Percentiles rank a stretch among this genome's conserved stretches.
phyloP scores from a whole-genome alignment of 805 yeast species.

The Saccharomyces kudriavzevii region DNA sequence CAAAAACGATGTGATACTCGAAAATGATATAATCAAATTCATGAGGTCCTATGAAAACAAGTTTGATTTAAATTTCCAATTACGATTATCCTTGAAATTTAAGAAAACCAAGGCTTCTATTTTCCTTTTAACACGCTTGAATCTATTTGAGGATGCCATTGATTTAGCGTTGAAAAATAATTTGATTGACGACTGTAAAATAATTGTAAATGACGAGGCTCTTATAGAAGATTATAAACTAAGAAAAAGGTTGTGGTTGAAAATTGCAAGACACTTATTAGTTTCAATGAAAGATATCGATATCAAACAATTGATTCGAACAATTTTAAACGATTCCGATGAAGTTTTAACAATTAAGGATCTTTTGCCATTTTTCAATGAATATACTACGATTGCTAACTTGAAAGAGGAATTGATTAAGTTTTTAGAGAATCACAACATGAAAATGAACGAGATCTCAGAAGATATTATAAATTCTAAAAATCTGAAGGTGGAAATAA shows the following conservation, averaged over 20 bases:
- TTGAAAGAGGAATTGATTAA: conserved; percentile 76
- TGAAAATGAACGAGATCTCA: conserved; percentile 55
- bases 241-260: conserved; percentile 67
- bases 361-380: conserved; percentile 75
- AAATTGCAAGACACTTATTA: conserved; percentile 38
- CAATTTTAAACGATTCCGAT: conserved; percentile 37
- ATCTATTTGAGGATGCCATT: conserved; percentile 73
- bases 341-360: conserved; percentile 65
- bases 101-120: conserved; percentile 59
- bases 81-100: conserved; percentile 61
- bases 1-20: conserved; percentile 11
- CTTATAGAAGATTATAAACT: conserved; percentile 36
- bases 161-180: conserved; percentile 61
- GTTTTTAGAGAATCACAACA: conserved; percentile 68
- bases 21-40: conserved; percentile 35
- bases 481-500: conserved; percentile 49
- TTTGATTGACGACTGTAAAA: conserved; percentile 21
- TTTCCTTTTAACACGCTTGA: conserved; percentile 58
- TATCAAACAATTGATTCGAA: conserved; percentile 28
- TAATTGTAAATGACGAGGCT: conserved; percentile 29
- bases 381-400: conserved; percentile 69
- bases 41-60: conserved; percentile 37
- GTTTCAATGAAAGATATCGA: conserved; percentile 19
- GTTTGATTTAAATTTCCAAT: conserved; percentile 60
- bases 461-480: conserved; percentile 71